phyloP scores from a whole-genome alignment of 371 early-diverging fungal species.

The Chytridiales sp. region DNA sequence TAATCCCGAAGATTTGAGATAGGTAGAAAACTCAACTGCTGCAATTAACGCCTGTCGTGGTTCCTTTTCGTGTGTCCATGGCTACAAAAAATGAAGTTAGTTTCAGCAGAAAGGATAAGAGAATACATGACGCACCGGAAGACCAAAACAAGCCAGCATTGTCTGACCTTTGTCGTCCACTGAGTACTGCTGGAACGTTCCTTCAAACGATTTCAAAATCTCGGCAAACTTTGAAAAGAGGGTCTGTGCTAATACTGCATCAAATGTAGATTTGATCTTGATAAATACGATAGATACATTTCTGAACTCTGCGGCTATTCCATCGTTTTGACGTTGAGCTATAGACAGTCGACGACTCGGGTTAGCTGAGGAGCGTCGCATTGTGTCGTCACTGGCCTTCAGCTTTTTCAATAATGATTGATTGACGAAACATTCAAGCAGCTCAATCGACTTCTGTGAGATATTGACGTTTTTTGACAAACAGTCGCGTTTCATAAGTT shows the following conservation, averaged over 20 bases:
- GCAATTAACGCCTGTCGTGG: not conserved
- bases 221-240: not conserved
- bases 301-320: too few species aligned
- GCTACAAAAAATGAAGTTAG: not conserved
- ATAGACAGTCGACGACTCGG: too few species aligned
- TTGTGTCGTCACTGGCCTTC: too few species aligned
- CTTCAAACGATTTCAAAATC: not conserved
- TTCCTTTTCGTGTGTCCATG: constrained; percentile 11
- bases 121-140: too few species aligned
- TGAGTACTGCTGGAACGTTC: constrained; percentile 17
- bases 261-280: constrained; percentile 3
- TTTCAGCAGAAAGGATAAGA: not conserved
- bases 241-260: constrained; percentile 2
- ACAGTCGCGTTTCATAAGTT: too few species aligned
- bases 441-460: too few species aligned
- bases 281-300: constrained; percentile 2
- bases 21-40: not conserved
- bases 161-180: constrained; percentile 18
- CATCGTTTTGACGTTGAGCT: too few species aligned
- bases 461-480: too few species aligned
- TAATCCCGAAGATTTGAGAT: not conserved
- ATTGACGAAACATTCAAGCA: too few species aligned
- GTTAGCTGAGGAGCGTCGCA: too few species aligned
- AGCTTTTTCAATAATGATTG: too few species aligned
- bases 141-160: constrained; percentile 6